Evolutionary conservation across 257 asterid genomes (phyloP).

Genomic region (Pogostemon cablin): DNA sequence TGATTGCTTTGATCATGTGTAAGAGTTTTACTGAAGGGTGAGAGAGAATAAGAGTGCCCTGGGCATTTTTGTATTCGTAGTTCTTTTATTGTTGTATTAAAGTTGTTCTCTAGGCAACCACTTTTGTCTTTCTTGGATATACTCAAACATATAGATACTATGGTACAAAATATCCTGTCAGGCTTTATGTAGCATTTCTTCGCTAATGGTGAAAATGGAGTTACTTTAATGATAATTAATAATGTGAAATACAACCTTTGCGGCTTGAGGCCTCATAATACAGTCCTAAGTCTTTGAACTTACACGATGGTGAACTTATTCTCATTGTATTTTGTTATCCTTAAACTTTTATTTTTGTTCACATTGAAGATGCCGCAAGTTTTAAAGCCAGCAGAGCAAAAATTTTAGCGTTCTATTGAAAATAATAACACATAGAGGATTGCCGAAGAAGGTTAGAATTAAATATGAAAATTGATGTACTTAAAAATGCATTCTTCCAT

Average conservation of each 20-base stretch:
- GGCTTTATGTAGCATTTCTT: not conserved
- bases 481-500: not conserved
- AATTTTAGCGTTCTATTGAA: not conserved
- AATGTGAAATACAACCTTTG: slow-evolving; percentile 8
- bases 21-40: not conserved
- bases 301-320: not conserved
- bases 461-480: not conserved
- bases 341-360: not conserved
- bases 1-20: not conserved
- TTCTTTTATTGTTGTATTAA: slow-evolving; percentile 15
- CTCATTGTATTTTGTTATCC: not conserved
- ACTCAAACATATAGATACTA: not conserved
- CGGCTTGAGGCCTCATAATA: slow-evolving; percentile 15
- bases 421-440: not conserved
- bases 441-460: not conserved
- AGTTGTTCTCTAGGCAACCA: slow-evolving; percentile 21
- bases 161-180: not conserved
- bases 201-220: slow-evolving; percentile 10
- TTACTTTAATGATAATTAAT: slow-evolving; percentile 12
- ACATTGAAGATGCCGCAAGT: not conserved
- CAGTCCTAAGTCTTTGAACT: not conserved
- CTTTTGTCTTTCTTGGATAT: slow-evolving; percentile 25
- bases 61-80: slow-evolving; percentile 22
- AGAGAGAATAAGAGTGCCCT: not conserved
- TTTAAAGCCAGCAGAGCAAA: not conserved